Conservation (phyloP, 352 stramenopile genomes). For the Globisporangium mamillatum region DNA sequence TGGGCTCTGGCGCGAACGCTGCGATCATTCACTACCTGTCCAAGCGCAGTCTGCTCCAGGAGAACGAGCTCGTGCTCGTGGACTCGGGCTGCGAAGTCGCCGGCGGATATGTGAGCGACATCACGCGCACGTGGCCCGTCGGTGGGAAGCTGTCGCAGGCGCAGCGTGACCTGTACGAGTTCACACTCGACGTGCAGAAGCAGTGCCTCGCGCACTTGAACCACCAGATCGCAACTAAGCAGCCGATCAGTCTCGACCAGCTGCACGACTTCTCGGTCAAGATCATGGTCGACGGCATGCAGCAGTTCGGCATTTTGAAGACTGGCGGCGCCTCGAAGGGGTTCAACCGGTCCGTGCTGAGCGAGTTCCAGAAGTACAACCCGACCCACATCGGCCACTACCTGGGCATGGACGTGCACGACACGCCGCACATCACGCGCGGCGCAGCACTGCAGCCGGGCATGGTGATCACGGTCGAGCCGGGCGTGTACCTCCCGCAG, state of each 20-base stretch:
- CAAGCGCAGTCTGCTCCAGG: slow-evolving; percentile 57
- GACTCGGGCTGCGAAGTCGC: slow-evolving; percentile 80
- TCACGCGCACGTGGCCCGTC: slow-evolving; percentile 79
- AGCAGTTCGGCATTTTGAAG: slow-evolving; percentile 61
- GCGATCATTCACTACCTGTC: slow-evolving; percentile 82
- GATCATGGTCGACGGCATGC: slow-evolving; percentile 66
- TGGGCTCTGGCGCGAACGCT: slow-evolving; percentile 71
- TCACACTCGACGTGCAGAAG: slow-evolving; percentile 79
- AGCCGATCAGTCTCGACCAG: slow-evolving; percentile 64
- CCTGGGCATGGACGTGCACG: slow-evolving; percentile 81
- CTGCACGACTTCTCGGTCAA: slow-evolving; percentile 72
- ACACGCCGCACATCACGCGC: slow-evolving; percentile 71
- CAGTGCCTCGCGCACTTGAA: slow-evolving; percentile 57
- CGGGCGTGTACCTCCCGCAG: slow-evolving; percentile 81
- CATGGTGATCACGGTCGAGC: slow-evolving; percentile 85
- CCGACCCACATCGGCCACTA: slow-evolving; percentile 86
- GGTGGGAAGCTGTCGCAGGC: slow-evolving; percentile 38
- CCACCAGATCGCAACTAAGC: slow-evolving; percentile 38
- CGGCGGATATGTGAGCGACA: slow-evolving; percentile 78
- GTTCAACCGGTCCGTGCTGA: slow-evolving; percentile 33
- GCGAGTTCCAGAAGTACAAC: slow-evolving; percentile 81
- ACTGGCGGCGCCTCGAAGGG: slow-evolving; percentile 7
- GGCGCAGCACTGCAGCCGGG: slow-evolving; percentile 52
- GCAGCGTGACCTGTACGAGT: slow-evolving; percentile 69
- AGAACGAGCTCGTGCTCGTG: slow-evolving; percentile 80